Conservation (phyloP, 495 filamentous ascomycete genomes). For the Melanomma pulvis-pyrius region DNA sequence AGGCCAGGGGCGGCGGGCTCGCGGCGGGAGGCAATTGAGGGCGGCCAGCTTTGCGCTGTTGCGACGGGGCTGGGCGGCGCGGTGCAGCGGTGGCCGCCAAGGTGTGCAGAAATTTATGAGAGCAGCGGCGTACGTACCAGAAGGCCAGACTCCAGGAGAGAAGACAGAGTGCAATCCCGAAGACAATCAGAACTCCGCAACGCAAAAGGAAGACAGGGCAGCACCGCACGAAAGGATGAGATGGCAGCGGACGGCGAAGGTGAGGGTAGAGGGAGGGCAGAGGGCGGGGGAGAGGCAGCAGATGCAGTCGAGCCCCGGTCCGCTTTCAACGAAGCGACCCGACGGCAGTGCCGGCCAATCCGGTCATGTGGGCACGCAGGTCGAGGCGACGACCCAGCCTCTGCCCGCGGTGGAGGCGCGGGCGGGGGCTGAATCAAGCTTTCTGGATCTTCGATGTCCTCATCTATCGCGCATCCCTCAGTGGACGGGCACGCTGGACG, state of each 20-base stretch:
- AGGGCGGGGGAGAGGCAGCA: neutral
- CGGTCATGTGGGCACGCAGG: constrained; percentile 22
- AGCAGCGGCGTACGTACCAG: constrained; percentile 13
- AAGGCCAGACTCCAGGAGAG: constrained; percentile 19
- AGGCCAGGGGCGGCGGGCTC: neutral
- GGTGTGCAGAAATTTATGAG: neutral
- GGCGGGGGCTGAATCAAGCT: constrained; percentile 30
- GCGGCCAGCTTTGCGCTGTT: neutral
- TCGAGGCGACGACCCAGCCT: neutral
- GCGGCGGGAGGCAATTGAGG: neutral
- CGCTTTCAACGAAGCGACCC: constrained; percentile 14
- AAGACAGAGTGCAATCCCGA: constrained; percentile 30
- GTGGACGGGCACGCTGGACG: constrained; percentile 15
- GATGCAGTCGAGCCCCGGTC: constrained; percentile 1
- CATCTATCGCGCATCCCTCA: constrained; percentile 23
- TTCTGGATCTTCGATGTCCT: constrained; percentile 30
- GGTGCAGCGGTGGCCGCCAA: constrained; percentile 24
- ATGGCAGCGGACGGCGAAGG: constrained; percentile 4
- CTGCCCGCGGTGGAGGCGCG: neutral
- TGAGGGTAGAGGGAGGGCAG: neutral
- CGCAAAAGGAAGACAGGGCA: constrained; percentile 35
- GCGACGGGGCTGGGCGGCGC: neutral
- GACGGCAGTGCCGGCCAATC: neutral
- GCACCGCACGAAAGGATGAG: constrained; percentile 24
- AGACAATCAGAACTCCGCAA: constrained; percentile 30